phyloP scores from a whole-genome alignment of 495 filamentous ascomycete species.

The Neurospora sp. region DNA sequence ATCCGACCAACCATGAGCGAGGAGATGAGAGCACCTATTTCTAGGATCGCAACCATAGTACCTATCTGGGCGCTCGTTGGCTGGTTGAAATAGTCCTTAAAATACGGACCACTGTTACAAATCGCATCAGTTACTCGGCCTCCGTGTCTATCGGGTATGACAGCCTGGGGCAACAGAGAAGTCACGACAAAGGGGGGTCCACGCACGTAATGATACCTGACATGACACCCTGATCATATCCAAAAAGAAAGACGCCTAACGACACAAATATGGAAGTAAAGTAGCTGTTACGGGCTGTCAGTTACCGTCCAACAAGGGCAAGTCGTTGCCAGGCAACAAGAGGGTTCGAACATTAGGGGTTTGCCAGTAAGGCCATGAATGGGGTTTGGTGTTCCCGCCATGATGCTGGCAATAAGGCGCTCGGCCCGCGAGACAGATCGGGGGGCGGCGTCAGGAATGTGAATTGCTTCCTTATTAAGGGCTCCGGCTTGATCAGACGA shows the following conservation, averaged over 20 bases:
- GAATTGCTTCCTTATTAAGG: constrained; percentile 70
- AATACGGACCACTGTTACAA: constrained; percentile 59
- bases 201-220: constrained; percentile 96
- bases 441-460: constrained; percentile 60
- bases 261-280: constrained; percentile 98
- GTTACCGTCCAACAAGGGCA: not conserved
- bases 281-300: constrained; percentile 46
- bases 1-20: constrained; percentile 82
- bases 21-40: constrained; percentile 85
- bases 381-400: constrained; percentile 65
- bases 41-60: constrained; percentile 93
- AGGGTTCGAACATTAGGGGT: constrained; percentile 66
- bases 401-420: constrained; percentile 65
- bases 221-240: constrained; percentile 99
- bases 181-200: not conserved
- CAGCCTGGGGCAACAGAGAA: not conserved
- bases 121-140: constrained; percentile 8
- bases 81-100: constrained; percentile 85
- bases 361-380: constrained; percentile 92
- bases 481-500: constrained; percentile 27
- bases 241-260: constrained; percentile 93
- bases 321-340: constrained; percentile 24
- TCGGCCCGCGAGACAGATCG: constrained; percentile 53
- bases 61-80: constrained; percentile 77
- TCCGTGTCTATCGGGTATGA: constrained; percentile 4